Percentiles rank a stretch among this genome's conserved stretches.
These are phyloP conservation scores for Eimeria acervulina DNA, from an alignment of 169 alveolate species.

Conservation along the genomic window DNA sequence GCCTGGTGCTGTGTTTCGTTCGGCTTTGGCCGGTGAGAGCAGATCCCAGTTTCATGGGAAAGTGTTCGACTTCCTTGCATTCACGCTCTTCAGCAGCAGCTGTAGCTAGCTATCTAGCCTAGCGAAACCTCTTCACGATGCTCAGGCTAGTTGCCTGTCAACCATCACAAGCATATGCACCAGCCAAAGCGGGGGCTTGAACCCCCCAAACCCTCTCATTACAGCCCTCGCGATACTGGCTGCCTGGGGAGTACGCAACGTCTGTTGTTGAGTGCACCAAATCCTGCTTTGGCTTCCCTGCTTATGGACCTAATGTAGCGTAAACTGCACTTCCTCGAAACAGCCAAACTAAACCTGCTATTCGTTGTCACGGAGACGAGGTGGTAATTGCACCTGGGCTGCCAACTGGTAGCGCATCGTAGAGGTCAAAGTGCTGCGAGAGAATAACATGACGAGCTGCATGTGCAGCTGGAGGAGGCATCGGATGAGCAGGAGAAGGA, in stretches of 20 bases:
- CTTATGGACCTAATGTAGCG: background rate
- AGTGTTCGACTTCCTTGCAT: background rate
- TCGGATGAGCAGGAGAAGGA: no score
- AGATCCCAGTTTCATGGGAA: background rate
- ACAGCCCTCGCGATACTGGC: background rate
- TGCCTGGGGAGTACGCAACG: background rate
- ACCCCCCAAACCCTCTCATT: background rate
- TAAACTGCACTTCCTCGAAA: background rate
- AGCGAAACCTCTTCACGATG: background rate
- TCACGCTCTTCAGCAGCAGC: background rate
- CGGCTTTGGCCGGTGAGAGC: background rate
- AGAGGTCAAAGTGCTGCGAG: no score
- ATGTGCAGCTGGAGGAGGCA: no score
- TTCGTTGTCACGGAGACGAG: no score
- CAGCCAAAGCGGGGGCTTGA: background rate
- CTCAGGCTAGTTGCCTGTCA: background rate
- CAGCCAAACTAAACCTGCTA: no score
- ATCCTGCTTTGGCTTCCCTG: background rate
- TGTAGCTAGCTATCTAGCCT: background rate
- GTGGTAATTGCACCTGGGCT: no score
- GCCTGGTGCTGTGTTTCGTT: background rate
- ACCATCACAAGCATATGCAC: background rate
- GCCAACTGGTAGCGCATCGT: no score
- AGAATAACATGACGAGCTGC: no score
- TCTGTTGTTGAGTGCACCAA: background rate